These are phyloP conservation scores for Phytophthora multivora DNA, from an alignment of 352 stramenopile species.

Conservation along the genomic window DNA sequence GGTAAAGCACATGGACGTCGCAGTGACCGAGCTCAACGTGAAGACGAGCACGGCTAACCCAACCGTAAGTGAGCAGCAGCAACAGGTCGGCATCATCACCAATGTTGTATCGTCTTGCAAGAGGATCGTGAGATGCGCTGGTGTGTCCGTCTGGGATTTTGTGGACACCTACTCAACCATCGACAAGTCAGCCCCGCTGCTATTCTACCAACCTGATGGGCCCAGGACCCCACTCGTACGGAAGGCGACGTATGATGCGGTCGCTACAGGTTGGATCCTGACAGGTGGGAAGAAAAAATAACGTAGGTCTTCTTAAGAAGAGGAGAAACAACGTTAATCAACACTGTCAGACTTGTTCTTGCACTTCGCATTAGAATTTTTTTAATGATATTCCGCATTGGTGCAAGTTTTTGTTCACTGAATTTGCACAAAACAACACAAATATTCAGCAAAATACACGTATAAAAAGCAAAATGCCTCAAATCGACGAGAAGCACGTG, in stretches of 20 bases:
- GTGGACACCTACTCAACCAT: not conserved
- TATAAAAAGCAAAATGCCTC: not conserved
- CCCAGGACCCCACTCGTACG: not conserved
- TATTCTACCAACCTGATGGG: not conserved
- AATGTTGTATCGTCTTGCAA: not conserved
- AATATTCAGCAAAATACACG: too few relatives aligned
- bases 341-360: too few relatives aligned
- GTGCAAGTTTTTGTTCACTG: not conserved
- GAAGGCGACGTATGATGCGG: not conserved
- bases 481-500: slow-evolving; percentile 18
- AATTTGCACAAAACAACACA: too few relatives aligned
- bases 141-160: not conserved
- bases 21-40: not conserved
- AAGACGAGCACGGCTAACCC: not conserved
- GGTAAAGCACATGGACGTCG: not conserved
- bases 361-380: too few relatives aligned
- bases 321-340: too few relatives aligned
- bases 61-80: not conserved
- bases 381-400: too few relatives aligned
- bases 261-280: too few relatives aligned
- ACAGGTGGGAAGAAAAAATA: too few relatives aligned
- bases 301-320: too few relatives aligned
- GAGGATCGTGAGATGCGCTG: not conserved
- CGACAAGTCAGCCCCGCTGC: not conserved
- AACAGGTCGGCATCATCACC: not conserved